phyloP scores from a whole-genome alignment of 2,329 filamentous ascomycete species.

The Zelopaecilomyces penicillatus region DNA sequence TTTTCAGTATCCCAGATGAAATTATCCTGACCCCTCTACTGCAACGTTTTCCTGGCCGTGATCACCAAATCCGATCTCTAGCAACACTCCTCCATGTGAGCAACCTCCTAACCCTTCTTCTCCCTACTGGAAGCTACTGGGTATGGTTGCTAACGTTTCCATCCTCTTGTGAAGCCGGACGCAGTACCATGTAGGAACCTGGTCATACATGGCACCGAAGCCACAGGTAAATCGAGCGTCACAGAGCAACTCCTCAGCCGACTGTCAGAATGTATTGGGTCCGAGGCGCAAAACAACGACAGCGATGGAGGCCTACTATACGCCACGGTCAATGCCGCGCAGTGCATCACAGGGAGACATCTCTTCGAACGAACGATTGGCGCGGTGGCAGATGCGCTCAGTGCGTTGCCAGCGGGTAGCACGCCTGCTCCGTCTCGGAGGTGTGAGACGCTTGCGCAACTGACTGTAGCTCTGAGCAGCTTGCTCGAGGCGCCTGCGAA shows the following conservation, averaged over 20 bases:
- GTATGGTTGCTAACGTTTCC: not conserved
- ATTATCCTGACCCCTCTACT: slow-evolving; percentile 36
- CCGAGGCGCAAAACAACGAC: slow-evolving; percentile 7
- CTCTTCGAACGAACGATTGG: slow-evolving; percentile 63
- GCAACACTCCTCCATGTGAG: slow-evolving; percentile 45
- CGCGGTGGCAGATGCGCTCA: slow-evolving; percentile 46
- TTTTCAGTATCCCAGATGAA: slow-evolving; percentile 47
- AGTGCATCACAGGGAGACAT: slow-evolving; percentile 73
- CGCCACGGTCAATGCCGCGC: slow-evolving; percentile 58
- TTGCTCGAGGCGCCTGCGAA: slow-evolving; percentile 42
- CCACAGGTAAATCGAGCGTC: slow-evolving; percentile 77
- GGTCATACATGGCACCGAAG: slow-evolving; percentile 74
- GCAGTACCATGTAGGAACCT: slow-evolving; percentile 66
- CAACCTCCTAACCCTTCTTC: slow-evolving; percentile 1
- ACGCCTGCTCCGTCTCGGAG: slow-evolving; percentile 37
- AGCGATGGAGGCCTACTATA: slow-evolving; percentile 35
- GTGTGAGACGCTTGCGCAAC: slow-evolving; percentile 73
- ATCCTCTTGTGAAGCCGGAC: slow-evolving; percentile 36
- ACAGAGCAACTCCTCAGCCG: slow-evolving; percentile 38
- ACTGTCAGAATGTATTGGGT: slow-evolving; percentile 14
- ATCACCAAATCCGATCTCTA: slow-evolving; percentile 50
- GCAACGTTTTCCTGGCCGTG: slow-evolving; percentile 47
- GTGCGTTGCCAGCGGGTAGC: not conserved
- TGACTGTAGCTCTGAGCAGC: slow-evolving; percentile 63
- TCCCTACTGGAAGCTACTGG: not conserved